Evolutionary conservation across 2,329 filamentous ascomycete species (phyloP).

Genomic region (Aureobasidium melanogenum): DNA sequence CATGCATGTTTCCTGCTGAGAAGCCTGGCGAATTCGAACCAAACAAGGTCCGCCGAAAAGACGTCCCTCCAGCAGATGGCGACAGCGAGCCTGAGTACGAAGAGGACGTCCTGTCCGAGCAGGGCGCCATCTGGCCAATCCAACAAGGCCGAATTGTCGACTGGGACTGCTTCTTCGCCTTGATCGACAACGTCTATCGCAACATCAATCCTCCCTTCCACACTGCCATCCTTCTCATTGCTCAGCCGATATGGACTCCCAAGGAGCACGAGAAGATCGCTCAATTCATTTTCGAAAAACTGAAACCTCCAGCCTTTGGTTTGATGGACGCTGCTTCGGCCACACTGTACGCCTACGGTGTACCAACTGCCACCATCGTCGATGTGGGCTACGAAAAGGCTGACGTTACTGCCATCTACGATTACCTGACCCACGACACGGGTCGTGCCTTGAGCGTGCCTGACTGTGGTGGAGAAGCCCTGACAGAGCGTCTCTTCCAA

Average conservation of each 20-base stretch:
- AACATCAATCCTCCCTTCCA: slow-evolving; percentile 85
- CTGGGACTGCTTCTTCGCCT: slow-evolving; percentile 87
- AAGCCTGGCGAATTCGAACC: slow-evolving; percentile 76
- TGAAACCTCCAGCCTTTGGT: slow-evolving; percentile 85
- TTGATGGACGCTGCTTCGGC: slow-evolving; percentile 84
- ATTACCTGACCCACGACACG: slow-evolving; percentile 66
- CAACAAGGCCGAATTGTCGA: slow-evolving; percentile 72
- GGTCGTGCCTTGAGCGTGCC: slow-evolving; percentile 52
- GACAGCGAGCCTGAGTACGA: slow-evolving; percentile 64
- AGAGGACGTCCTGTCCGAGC: slow-evolving; percentile 78
- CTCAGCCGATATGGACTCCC: slow-evolving; percentile 82
- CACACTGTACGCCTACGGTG: slow-evolving; percentile 70
- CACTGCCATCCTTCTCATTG: slow-evolving; percentile 84
- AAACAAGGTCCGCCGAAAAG: slow-evolving; percentile 58
- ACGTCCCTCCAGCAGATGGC: slow-evolving; percentile 24
- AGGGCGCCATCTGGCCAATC: slow-evolving; percentile 86
- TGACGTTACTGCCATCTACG: slow-evolving; percentile 81
- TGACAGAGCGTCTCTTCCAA: slow-evolving; percentile 65
- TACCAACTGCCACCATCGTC: slow-evolving; percentile 72
- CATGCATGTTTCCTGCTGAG: slow-evolving; percentile 80
- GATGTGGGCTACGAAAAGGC: slow-evolving; percentile 91
- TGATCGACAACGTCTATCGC: slow-evolving; percentile 86
- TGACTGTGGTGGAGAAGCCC: slow-evolving; percentile 75
- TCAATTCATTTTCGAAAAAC: slow-evolving; percentile 95
- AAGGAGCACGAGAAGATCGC: slow-evolving; percentile 80